Conservation (phyloP, 345 rosid genomes). For the Gossypium arboreum region DNA sequence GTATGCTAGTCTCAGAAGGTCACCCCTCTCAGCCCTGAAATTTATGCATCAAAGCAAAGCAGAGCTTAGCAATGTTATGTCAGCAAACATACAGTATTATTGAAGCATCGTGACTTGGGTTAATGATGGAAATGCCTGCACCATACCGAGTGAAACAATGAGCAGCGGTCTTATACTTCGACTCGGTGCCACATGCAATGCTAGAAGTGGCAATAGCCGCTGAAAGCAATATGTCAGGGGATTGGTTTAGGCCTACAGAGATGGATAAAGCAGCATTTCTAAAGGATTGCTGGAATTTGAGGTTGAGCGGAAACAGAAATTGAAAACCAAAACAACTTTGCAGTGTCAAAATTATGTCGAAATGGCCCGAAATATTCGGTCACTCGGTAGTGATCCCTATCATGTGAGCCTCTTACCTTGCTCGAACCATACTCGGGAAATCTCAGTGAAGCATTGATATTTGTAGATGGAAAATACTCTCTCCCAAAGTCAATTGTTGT, state of each 20-base stretch:
- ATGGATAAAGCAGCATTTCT: conserved; percentile 8
- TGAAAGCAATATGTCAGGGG: conserved; percentile 18
- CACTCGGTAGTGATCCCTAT: background rate
- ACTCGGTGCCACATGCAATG: conserved; percentile 15
- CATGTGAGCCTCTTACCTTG: background rate
- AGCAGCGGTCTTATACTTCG: conserved; percentile 6
- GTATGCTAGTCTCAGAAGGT: conserved; percentile 16
- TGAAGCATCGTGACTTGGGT: conserved; percentile 12
- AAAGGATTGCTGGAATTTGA: conserved; percentile 12
- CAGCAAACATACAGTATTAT: conserved; percentile 12
- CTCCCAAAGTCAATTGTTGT: background rate
- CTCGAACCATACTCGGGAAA: conserved; percentile 8
- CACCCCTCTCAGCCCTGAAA: conserved; percentile 22
- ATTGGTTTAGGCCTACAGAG: conserved; percentile 9
- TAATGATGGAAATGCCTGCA: conserved; percentile 16
- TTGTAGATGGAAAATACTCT: conserved; percentile 1
- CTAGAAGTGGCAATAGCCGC: conserved; percentile 13
- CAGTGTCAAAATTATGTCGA: background rate
- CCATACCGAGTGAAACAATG: conserved; percentile 4
- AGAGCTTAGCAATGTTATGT: background rate
- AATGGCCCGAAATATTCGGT: background rate
- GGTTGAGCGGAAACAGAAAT: conserved; percentile 7
- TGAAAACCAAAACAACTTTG: background rate
- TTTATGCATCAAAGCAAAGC: background rate
- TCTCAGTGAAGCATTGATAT: background rate